phyloP scores from a whole-genome alignment of 495 filamentous ascomycete species.

The Podospora comata region DNA sequence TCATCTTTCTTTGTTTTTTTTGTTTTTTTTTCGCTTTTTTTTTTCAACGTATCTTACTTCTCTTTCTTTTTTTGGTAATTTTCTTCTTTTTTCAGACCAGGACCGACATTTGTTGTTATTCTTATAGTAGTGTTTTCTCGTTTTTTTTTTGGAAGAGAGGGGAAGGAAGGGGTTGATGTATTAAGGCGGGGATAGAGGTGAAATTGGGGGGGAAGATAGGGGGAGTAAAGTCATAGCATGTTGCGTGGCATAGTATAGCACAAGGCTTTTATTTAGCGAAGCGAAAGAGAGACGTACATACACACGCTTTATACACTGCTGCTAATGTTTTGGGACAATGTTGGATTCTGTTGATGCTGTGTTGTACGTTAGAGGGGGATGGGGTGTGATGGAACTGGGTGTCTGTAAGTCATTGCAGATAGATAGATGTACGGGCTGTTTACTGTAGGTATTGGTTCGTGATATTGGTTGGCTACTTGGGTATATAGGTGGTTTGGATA shows the following conservation, averaged over 20 bases:
- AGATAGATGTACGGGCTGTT: too few relatives aligned
- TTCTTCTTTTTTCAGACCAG: slow-evolving; percentile 8
- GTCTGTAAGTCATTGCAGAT: too few relatives aligned
- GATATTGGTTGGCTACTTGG: too few relatives aligned
- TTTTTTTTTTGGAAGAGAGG: not conserved
- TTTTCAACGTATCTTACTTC: not conserved
- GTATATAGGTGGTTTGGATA: too few relatives aligned
- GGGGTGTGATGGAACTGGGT: too few relatives aligned
- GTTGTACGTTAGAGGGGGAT: not conserved
- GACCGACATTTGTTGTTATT: not conserved
- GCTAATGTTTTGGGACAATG: not conserved
- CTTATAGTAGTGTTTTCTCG: not conserved
- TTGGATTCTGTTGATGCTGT: not conserved
- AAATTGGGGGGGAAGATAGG: not conserved
- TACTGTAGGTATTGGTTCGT: too few relatives aligned
- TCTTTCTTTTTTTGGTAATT: slow-evolving; percentile 11
- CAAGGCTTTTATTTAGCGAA: not conserved
- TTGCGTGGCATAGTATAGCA: not conserved
- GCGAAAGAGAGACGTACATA: not conserved
- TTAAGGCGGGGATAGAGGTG: not conserved
- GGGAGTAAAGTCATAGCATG: not conserved
- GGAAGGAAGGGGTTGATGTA: not conserved
- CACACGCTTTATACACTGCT: not conserved
- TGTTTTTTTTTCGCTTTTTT: slow-evolving; percentile 14
- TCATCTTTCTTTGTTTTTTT: not conserved